Evolutionary conservation across 148 eudicot genomes (phyloP), one percentile per base, ranked within the genome.

Genomic region (Rhododendron ferrugineum): DNA sequence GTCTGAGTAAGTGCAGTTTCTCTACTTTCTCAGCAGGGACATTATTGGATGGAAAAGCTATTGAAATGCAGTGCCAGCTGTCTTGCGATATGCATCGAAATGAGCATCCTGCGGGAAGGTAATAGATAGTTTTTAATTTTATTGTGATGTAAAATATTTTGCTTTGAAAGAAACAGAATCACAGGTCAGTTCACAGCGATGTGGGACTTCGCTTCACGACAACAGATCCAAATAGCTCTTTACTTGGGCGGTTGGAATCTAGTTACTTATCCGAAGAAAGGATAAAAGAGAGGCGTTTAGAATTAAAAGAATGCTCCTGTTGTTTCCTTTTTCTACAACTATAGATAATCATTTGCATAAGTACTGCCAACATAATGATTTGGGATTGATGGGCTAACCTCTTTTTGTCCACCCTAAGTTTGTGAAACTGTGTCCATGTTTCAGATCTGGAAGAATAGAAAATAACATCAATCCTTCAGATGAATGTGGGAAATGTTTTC

Each of bases 51-150:
- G 18, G 90, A 46, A 82, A 68, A 85, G 84, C 66, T n/a, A 58
- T 30, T 52, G 89, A 73, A 87, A 80, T 34, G 60, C 82, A 60
- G 83, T 72, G 76, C 82, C 87, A 83, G 74, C 80, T 84, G 77
- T 60, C 85, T 76, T 54, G 85, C 73, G 77, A 75, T 80, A 82
- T 77, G 84, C 86, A 62, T 85, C 88, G 47, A 72, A 30, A 73
- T 74, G 82, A 85, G 49, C 86, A 73, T 64, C 83, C 90, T 81
- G 74, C 34, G 37, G 68, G 78, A 82, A 89, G 93, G 95, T 93
- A 78, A 83, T 15, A 13, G 74, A 32, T 2, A 58, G 26, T 0
- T 26, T n/a, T 64, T n/a, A 11, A n/a, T 9, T 70, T 70, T 32
- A 46, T 68, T 54, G 22, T 16, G 30, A 46, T 75, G n/a, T 34